A percentile compares a stretch with the other conserved stretches of the same genome.
Evolutionary conservation across 495 filamentous ascomycete species (phyloP).

Genomic region (Trichoderma reesei): DNA sequence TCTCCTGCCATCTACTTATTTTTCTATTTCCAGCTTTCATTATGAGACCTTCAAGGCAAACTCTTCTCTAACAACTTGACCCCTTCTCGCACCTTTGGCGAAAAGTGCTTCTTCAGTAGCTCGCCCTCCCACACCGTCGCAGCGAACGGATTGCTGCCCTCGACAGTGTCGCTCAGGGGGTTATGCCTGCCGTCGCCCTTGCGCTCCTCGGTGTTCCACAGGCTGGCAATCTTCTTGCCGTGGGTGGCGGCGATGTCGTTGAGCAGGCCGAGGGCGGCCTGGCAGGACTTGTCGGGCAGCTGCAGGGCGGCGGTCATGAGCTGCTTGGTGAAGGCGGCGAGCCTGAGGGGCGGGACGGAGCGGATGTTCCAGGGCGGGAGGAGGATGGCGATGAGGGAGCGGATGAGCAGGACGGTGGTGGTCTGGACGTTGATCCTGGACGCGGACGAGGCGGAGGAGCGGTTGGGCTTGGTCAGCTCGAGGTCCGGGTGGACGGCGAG

Average conservation of each 20-base stretch:
- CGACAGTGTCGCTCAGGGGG: slow-evolving; percentile 49
- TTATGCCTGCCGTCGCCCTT: slow-evolving; percentile 59
- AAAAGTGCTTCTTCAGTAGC: slow-evolving; percentile 73
- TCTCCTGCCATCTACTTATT: neutral
- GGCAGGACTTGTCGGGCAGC: slow-evolving; percentile 74
- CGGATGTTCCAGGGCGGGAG: slow-evolving; percentile 53
- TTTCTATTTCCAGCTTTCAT: neutral
- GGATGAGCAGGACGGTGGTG: slow-evolving; percentile 79
- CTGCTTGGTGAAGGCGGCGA: slow-evolving; percentile 89
- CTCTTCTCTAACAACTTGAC: slow-evolving; percentile 58
- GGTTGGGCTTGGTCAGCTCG: slow-evolving; percentile 74
- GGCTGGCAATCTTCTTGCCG: slow-evolving; percentile 28
- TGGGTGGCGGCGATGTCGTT: slow-evolving; percentile 57
- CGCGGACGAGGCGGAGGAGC: slow-evolving; percentile 24
- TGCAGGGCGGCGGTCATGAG: slow-evolving; percentile 74
- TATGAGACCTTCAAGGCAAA: neutral
- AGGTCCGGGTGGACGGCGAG: slow-evolving; percentile 75
- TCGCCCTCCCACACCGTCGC: slow-evolving; percentile 91
- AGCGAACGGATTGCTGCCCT: slow-evolving; percentile 81
- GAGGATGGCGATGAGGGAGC: slow-evolving; percentile 69
- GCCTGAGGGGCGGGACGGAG: slow-evolving; percentile 59
- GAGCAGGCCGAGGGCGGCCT: slow-evolving; percentile 66
- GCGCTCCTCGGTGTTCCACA: slow-evolving; percentile 60
- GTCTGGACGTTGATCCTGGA: slow-evolving; percentile 89
- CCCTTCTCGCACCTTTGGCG: slow-evolving; percentile 73